Evolutionary conservation across 2,329 filamentous ascomycete genomes (phyloP).

Genomic region (Proliferodiscus dingleyae): DNA sequence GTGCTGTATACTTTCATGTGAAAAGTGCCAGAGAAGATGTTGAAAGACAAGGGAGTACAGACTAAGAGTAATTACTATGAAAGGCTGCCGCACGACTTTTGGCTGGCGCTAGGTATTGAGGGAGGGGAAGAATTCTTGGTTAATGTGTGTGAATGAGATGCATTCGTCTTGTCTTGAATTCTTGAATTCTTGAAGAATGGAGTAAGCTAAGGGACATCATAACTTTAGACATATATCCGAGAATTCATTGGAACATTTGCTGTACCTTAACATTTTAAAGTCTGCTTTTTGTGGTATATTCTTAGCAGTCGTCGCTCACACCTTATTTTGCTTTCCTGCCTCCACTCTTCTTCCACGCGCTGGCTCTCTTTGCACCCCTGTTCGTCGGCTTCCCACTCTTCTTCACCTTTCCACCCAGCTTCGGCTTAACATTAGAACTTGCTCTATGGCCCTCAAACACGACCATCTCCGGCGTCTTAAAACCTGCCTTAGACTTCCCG

Average conservation of each 20-base stretch:
- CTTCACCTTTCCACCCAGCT: slow-evolving; percentile 52
- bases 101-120: slow-evolving; percentile 20
- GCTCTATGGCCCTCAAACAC: slow-evolving; percentile 81
- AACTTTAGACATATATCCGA: no score
- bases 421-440: slow-evolving; percentile 59
- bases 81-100: slow-evolving; percentile 33
- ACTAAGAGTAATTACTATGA: slow-evolving; percentile 27
- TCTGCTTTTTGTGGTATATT: no score
- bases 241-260: no score
- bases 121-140: slow-evolving; percentile 16
- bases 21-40: slow-evolving; percentile 25
- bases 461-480: slow-evolving; percentile 60
- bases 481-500: slow-evolving; percentile 29
- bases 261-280: no score
- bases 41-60: slow-evolving; percentile 25
- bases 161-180: slow-evolving; percentile 6
- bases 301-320: no score
- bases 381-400: slow-evolving; percentile 41
- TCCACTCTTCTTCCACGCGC: slow-evolving; percentile 35
- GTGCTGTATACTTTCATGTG: no score
- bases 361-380: slow-evolving; percentile 31
- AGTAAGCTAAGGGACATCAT: no score
- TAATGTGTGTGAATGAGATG: slow-evolving; percentile 16
- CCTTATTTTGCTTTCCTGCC: slow-evolving; percentile 28
- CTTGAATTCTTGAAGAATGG: no score